Evolutionary conservation across 192 early-diverging fungal species (phyloP), one percentile per base, ranked within the genome.

Genomic region (Gorgonomyces haynaldii): DNA sequence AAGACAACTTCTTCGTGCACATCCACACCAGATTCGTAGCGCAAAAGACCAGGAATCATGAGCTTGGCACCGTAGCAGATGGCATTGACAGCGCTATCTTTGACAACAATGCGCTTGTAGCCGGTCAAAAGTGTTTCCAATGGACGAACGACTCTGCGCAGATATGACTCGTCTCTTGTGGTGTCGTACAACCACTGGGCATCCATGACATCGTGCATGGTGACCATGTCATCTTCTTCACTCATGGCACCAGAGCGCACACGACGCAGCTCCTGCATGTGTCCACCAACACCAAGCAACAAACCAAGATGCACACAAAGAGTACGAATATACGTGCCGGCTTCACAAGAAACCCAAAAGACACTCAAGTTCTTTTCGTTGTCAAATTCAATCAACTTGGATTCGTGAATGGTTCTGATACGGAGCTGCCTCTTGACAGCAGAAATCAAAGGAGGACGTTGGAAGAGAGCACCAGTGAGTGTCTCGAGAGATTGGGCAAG

Each of bases 21-120:
- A 62, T 98, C 95, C 58, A 98, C 82, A 34, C 83, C 91, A 49
- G 84, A 83, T 68, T 96, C 91, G 55, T 88, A 98, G 23, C 92
- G 85, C 42, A 98, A 72, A 16, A 96, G 81, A 62, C 95, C 95
- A 17, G 95, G 95, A 43, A 98, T 78, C 95, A 98, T 96, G 38
- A 96, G 65, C 78, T 96, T 95, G 58, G 95, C 95, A 50, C 95
- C 95, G 59, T 98, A 98, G 81, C 95, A 98, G 56, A 98, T 86
- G 37, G 95, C 88, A 56, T 98, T 98, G 54, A 98, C 88, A 4
- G 92, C 88, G 60, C 81, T 85, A 72, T 98, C 92, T 81, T 98
- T 98, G 39, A 98, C 90, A 28, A 98, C 90, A 31, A 98, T 65
- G 46, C 95, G 87, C 80, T 98, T 98, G 81, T 92, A 98, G 3